Base-by-base conservation (phyloP, 2,329 filamentous ascomycete species). In the Exophiala dermatitidis region DNA sequence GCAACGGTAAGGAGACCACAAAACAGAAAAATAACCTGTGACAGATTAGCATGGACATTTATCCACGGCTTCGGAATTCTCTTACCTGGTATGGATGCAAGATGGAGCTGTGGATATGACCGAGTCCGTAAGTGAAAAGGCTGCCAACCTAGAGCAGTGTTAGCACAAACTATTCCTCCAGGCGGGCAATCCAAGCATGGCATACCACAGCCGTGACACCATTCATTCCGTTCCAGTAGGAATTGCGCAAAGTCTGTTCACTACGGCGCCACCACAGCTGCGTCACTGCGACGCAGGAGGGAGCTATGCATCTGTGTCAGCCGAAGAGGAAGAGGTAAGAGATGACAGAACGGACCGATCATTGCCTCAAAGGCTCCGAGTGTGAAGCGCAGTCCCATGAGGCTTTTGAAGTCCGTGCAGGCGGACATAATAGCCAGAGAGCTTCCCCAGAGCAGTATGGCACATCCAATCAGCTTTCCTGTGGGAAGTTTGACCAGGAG, bases 401-500 rank as follows among this genome's bases (percentile, higher is more conserved):
- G 41, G 6, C 41, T 29, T 26, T 6, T 29, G 41, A 44, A 44
- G n/a, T 44, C 30, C 8, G n/a, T 26, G 26, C 41, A 28, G 75
- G 76, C 52, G 77, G 75, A 34, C 71, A 70, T 44, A n/a, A 26
- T 29, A 0, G 74, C 66, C 36, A 80, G 65, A 0, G 75, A 74
- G 4, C 73, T 72, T n/a, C 75, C 77, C 73, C 78, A 81, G 38
- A 70, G 68, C 48, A 80, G 68, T 0, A 75, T 70, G 60, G 76
- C 77, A 1, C 65, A 65, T 0, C 76, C 77, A 19, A 77, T 75
- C 47, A 83, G 79, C 59, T 83, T 83, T 38, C 77, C 80, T 36
- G 82, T 74, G 1, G 77, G 80, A 1, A 83, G 68, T 60, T 80
- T 81, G 53, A 83, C 79, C 37, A 83, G 68, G 2, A 81, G 70